Base-by-base conservation (phyloP, 148 eudicot species). In the Dianthus caryophyllus region DNA sequence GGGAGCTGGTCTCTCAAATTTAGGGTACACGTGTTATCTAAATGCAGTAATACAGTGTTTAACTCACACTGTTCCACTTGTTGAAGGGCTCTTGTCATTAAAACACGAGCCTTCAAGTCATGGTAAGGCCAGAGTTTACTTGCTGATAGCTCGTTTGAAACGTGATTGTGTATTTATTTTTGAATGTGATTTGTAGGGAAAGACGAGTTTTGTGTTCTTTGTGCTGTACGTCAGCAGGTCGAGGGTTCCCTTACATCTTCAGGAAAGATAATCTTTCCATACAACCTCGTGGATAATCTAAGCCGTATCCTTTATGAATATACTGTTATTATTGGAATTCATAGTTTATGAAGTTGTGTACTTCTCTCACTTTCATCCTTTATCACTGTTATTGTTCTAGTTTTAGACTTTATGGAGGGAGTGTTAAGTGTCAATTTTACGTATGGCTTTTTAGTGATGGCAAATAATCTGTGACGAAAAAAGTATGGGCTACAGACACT, bases 1-100 rank as follows among this genome's bases (percentile, higher is more conserved):
- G 94, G 90, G 86, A 59, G 86, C 90, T 18, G 90, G 90, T 57
- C 77, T 88, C 30, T 76, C 24, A 9, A 88, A 88, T 66, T 55
- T 88, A 20, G 94, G 90, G 17, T 81, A 88, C 60, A 85, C 94
- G 12, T 88, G 94, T 71, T 88, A 81, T 77, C 76, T 88, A 12
- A 88, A 88, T 77, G 84, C 88, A 4, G 69, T 88, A 46, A 41
- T 93, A 71, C 98, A 93, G 66, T 93, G 96, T 75, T 84, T 87
- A 52, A 86, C 81, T 5, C 96, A 93, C 58, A 86, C 90, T 7
- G 98, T 87, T 56, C 85, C 86, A 6, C 80, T 93, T 65, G 84
- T 89, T 73, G 76, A 75, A 71, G 88, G 95, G 41, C 76, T 93
- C 47, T 71, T 73, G 22, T 69, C 79, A 9, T 56, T 66, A 57